Evolutionary conservation across 805 yeast genomes (phyloP), one percentile per base, ranked within the genome.

Genomic region (Zygoascus tannicola): DNA sequence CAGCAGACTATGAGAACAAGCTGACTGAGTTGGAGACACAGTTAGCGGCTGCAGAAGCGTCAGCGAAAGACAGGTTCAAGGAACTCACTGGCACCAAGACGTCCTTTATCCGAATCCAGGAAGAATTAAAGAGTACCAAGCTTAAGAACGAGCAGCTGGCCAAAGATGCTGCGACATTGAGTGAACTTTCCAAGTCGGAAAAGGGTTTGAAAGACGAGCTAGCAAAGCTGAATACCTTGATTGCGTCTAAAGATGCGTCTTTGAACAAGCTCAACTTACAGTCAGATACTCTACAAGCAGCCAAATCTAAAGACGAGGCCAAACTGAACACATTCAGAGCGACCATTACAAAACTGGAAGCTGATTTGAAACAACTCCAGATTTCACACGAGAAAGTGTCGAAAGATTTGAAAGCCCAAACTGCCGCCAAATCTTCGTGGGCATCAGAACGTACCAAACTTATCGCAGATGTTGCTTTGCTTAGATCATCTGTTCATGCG

Each of bases 251-350:
- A 43, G 73, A 71, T 22, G 56, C 56, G 18, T 41, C 65, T 7
- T 60, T 70, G 19, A 81, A 74, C 44, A 62, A 68, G 44, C 54
- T 64, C 5, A 54, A 62, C 43, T 68, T 63, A 42, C 66, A 69
- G 45, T 62, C 60, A 38, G 66, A 65, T 42, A 62, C 66, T 12
- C 45, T 65, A 16, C 65, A 68, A 45, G 60, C 59, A 32, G 39
- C 64, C 30, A 65, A 66, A 38, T 52, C 63, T 14, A 65, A 64
- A 43, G 64, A 70, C 1, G 65, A 52, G 30, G 39, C 42, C 26
- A 44, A 54, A 33, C 30, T 45, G 32, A 33, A 34, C 10, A 35
- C 41, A 16, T 35, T 50, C 22, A 40, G 43, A 28, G 42, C 46
- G 15, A 40, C 51, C n/a, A 33, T 40, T 22, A 18, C 37, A 3